Percentiles rank a stretch among this genome's conserved stretches.
Evolutionary conservation across 2,329 filamentous ascomycete species (phyloP).

Genomic region (Ceratocystiopsis minuta): DNA sequence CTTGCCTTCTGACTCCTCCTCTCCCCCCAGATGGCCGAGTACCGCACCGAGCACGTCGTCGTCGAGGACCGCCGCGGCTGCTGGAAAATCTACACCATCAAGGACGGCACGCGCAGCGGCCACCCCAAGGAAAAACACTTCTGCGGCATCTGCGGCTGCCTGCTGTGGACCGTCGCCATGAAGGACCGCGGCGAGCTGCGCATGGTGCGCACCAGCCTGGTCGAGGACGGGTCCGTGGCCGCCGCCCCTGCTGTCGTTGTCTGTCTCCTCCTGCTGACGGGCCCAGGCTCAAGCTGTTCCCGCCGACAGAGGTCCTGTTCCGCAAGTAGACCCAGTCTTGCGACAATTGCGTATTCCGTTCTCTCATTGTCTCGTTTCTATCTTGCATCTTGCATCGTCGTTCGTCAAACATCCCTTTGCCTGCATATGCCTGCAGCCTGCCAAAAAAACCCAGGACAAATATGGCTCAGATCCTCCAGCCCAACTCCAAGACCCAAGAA

Average conservation of each 20-base stretch:
- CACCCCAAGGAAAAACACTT: constrained; percentile 11
- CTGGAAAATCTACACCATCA: constrained; percentile 9
- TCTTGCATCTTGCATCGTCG: too few species aligned
- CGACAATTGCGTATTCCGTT: too few species aligned
- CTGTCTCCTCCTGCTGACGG: background rate
- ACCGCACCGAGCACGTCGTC: constrained; percentile 7
- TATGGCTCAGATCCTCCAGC: too few species aligned
- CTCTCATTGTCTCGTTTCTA: too few species aligned
- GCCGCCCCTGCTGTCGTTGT: too few species aligned
- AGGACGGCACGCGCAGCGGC: constrained; percentile 8
- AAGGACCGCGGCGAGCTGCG: constrained; percentile 7
- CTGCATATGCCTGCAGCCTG: too few species aligned
- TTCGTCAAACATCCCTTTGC: too few species aligned
- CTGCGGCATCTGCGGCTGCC: constrained; percentile 10
- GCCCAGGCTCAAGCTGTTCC: constrained; percentile 5
- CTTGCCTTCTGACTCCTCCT: background rate
- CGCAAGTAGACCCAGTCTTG: background rate
- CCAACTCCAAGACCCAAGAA: too few species aligned
- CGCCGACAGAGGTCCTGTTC: constrained; percentile 7
- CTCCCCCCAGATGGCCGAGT: constrained; percentile 7
- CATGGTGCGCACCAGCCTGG: constrained; percentile 9
- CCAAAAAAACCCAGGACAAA: too few species aligned
- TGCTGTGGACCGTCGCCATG: constrained; percentile 10
- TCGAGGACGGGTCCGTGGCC: constrained; percentile 7
- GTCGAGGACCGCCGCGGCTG: constrained; percentile 7